A percentile compares a stretch with the other conserved stretches of the same genome.
These are phyloP conservation scores for Phytopythium oedochilum DNA, from an alignment of 352 stramenopile genomes.

Conservation along the genomic window DNA sequence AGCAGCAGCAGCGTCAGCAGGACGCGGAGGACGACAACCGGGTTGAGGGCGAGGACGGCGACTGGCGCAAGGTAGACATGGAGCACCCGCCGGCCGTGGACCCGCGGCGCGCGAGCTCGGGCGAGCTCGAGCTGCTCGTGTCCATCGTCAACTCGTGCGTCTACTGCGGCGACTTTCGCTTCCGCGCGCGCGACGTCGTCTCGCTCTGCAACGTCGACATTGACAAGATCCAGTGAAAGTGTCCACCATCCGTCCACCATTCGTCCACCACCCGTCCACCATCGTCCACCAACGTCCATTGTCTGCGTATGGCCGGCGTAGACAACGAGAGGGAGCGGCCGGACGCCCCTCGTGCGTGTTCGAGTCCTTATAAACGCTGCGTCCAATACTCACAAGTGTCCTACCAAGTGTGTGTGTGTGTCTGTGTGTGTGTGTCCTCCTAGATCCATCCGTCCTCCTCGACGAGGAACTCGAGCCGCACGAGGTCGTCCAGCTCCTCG, in stretches of 20 bases:
- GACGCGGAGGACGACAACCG: background rate
- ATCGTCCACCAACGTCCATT: too few relatives aligned
- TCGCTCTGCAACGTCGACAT: slow-evolving; percentile 61
- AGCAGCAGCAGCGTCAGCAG: background rate
- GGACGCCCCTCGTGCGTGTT: too few relatives aligned
- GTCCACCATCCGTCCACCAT: too few relatives aligned
- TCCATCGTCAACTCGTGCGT: slow-evolving; percentile 66
- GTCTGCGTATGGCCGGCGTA: too few relatives aligned
- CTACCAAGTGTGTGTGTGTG: too few relatives aligned
- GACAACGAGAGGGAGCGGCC: too few relatives aligned
- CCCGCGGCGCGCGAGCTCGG: slow-evolving; percentile 7
- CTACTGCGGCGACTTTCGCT: slow-evolving; percentile 50
- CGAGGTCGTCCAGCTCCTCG: slow-evolving; percentile 56
- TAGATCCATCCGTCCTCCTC: slow-evolving; percentile 84
- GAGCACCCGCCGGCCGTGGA: slow-evolving; percentile 30
- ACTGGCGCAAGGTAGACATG: slow-evolving; percentile 1
- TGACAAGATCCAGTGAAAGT: slow-evolving; percentile 4
- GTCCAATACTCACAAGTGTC: too few relatives aligned
- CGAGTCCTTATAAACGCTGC: slow-evolving; percentile 8
- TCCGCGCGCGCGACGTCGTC: slow-evolving; percentile 42
- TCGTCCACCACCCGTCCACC: too few relatives aligned
- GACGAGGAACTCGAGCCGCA: slow-evolving; percentile 73
- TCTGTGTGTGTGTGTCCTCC: too few relatives aligned
- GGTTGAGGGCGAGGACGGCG: background rate
- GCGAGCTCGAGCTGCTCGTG: slow-evolving; percentile 48